Conservation (phyloP, 495 filamentous ascomycete species). For the Chlorociboria aeruginascens region DNA sequence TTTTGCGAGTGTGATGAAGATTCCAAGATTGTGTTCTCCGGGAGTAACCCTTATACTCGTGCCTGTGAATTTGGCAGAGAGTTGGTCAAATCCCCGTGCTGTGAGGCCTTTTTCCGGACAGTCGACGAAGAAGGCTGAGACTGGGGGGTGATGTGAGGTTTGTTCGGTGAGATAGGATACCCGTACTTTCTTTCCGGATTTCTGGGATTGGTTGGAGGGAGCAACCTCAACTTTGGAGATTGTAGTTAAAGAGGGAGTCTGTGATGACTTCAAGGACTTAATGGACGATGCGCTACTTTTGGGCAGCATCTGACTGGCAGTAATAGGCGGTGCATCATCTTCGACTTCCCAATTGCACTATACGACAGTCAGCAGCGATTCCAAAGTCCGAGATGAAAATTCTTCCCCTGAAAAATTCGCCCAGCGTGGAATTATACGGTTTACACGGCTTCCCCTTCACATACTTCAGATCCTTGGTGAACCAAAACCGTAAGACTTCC, state of each 20-base stretch:
- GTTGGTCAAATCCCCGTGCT: constrained; percentile 86
- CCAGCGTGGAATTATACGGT: constrained; percentile 91
- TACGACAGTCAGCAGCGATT: not conserved
- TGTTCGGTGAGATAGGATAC: constrained; percentile 94
- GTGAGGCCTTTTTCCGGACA: constrained; percentile 85
- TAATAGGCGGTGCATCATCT: constrained; percentile 43
- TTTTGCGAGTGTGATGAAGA: constrained; percentile 77
- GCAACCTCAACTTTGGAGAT: constrained; percentile 12
- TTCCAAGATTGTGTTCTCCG: constrained; percentile 87
- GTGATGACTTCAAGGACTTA: constrained; percentile 30
- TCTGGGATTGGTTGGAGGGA: constrained; percentile 17
- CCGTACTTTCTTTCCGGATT: constrained; percentile 43
- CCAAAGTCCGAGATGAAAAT: constrained; percentile 2
- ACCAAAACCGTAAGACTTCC: constrained; percentile 91
- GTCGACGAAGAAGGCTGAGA: constrained; percentile 90
- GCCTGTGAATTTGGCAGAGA: constrained; percentile 95
- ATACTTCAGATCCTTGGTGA: constrained; percentile 98
- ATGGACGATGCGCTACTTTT: constrained; percentile 36
- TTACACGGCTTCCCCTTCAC: constrained; percentile 98
- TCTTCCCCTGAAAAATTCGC: constrained; percentile 91
- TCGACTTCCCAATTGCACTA: constrained; percentile 92
- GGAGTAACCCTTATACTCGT: constrained; percentile 85
- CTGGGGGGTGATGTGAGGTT: constrained; percentile 95
- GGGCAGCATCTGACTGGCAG: constrained; percentile 23
- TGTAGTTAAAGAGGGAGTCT: not conserved